Evolutionary conservation across 2,329 filamentous ascomycete genomes (phyloP), one percentile per base, ranked within the genome.

Genomic region (Phoma sp.): DNA sequence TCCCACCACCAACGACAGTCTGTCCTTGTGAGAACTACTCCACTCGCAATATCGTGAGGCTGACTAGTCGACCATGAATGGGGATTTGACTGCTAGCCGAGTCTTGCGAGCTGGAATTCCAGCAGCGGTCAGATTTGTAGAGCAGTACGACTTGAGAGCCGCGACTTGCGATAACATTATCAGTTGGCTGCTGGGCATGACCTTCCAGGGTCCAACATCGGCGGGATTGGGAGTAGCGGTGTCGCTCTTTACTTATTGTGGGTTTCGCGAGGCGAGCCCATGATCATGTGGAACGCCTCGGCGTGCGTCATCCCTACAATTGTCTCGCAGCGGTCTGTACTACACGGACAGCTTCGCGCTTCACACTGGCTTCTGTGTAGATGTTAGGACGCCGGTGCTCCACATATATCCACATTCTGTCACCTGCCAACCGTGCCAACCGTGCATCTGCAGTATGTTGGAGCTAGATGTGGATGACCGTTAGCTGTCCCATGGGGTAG

Each of bases 351-450:
- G 17, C 34, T 42, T 38, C 26, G 28, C 25, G 47, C 46, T 37
- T 46, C n/a, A 49, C 23, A 37, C 20, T 47, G 40, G 52, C 47
- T 50, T 50, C 47, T 37, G 34, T 45, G 40, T 23, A 49, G 45
- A 15, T 9, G 33, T 15, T 26, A 37, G 46, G 23, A 29, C 26
- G 28, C 21, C 6, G 21, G 10, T 38, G 37, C 57, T 47, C 59
- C 57, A 62, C 61, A 57, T 38, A 50, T 65, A 42, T n/a, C 57
- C 55, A 56, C 53, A 53, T 25, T n/a, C 45, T 40, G 52, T 66
- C 63, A 66, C 42, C 63, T 65, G 63, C 54, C 57, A 50, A 34
- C 53, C 42, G 48, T 65, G 63, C 54, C 57, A 50, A 34, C 53
- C 42, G 48, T 33, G 43, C 49, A 40, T 29, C 43, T 58, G 56